These are phyloP conservation scores for Pistacia atlantica DNA, from an alignment of 345 rosid species.

Conservation along the genomic window DNA sequence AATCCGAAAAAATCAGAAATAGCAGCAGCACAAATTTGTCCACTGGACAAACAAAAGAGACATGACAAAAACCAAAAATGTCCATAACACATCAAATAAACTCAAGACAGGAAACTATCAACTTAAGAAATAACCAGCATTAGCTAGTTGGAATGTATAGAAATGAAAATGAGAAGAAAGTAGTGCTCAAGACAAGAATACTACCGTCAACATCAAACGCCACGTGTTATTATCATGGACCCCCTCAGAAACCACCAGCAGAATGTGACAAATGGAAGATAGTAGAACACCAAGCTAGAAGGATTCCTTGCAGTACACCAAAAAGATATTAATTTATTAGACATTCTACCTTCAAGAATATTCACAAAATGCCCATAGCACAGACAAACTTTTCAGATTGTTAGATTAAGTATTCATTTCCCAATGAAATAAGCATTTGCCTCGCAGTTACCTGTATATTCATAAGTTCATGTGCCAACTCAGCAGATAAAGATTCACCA, in stretches of 20 bases:
- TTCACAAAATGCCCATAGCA: neutral
- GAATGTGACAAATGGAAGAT: constrained; percentile 76
- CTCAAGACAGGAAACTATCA: neutral
- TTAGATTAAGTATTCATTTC: neutral
- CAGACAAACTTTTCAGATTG: neutral
- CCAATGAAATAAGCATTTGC: neutral
- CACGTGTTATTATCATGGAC: constrained; percentile 66
- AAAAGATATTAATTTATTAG: constrained; percentile 30
- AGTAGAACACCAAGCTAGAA: constrained; percentile 80
- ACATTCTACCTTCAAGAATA: constrained; percentile 19
- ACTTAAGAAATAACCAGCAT: neutral
- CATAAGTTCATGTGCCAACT: constrained; percentile 84
- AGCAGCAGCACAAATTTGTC: neutral
- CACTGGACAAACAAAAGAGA: neutral
- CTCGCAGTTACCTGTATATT: constrained; percentile 63
- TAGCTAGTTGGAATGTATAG: neutral
- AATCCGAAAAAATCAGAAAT: too few relatives aligned
- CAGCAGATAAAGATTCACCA: constrained; percentile 70
- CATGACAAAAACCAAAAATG: neutral
- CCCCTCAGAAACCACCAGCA: constrained; percentile 85
- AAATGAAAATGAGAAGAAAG: neutral
- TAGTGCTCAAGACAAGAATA: constrained; percentile 14
- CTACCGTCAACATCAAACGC: constrained; percentile 70
- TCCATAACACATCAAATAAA: neutral
- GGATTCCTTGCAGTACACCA: constrained; percentile 54